These are phyloP conservation scores for Bolboschoenus planiculmis DNA, from an alignment of 176 grass and related monocot genomes.

Conservation along the genomic window DNA sequence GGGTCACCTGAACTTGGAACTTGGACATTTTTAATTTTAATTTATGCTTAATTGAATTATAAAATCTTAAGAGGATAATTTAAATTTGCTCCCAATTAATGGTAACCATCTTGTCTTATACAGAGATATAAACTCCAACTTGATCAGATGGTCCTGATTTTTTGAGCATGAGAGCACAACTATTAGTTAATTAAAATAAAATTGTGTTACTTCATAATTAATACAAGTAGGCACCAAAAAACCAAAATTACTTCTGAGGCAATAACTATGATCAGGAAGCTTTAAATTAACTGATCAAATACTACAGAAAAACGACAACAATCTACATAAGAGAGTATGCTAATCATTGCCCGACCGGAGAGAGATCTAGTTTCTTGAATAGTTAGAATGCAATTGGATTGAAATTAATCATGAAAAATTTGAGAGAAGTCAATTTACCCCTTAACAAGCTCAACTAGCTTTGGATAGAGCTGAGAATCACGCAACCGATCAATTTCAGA, in stretches of 20 bases:
- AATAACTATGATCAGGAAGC: background rate
- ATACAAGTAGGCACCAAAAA: background rate
- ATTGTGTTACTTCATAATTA: background rate
- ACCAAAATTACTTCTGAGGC: background rate
- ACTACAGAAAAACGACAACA: background rate
- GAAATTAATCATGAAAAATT: background rate
- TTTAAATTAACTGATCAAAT: background rate
- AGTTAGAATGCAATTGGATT: background rate
- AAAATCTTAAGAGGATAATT: background rate
- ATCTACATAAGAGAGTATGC: background rate
- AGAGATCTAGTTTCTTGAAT: background rate
- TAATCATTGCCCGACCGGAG: background rate
- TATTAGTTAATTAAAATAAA: background rate
- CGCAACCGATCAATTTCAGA: constrained; percentile 76
- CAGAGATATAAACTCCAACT: no score
- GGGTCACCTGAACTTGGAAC: background rate
- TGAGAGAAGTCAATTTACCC: constrained; percentile 38
- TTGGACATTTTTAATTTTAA: background rate
- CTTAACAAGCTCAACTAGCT: constrained; percentile 66
- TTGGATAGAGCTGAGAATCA: constrained; percentile 74
- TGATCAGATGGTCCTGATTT: no score
- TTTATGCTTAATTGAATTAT: background rate
- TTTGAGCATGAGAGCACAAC: background rate
- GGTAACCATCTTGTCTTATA: background rate
- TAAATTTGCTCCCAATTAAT: background rate